These are phyloP conservation scores for Neospermospora avenae DNA, from an alignment of 2,329 filamentous ascomycete species.

Conservation along the genomic window DNA sequence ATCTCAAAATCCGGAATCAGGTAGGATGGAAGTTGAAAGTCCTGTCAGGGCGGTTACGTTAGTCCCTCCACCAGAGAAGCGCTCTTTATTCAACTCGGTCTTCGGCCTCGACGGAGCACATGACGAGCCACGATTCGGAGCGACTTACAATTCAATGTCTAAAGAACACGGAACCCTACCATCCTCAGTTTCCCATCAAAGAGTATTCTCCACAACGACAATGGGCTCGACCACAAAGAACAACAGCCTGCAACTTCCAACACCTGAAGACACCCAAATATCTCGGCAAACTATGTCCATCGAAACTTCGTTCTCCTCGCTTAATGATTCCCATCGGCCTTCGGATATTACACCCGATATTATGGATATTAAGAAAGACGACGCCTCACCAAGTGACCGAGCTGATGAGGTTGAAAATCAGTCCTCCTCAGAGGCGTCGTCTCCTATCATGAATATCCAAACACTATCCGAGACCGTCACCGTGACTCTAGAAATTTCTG, in stretches of 20 bases:
- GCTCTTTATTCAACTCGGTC: constrained; percentile 6
- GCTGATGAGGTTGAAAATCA: background rate
- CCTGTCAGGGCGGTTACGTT: background rate
- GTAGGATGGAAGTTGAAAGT: background rate
- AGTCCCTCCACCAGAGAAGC: background rate
- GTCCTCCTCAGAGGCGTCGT: background rate
- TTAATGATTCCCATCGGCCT: background rate
- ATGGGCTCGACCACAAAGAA: background rate
- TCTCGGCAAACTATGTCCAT: constrained; percentile 13
- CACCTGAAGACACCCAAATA: constrained; percentile 29
- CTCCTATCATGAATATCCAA: background rate
- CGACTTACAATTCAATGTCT: constrained; percentile 12
- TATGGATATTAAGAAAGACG: background rate
- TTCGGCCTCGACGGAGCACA: constrained; percentile 25
- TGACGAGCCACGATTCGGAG: constrained; percentile 15
- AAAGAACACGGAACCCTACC: background rate
- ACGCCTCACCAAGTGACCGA: background rate
- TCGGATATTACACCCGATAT: background rate
- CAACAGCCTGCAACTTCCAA: constrained; percentile 25
- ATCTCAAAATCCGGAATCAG: background rate
- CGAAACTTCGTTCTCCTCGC: constrained; percentile 16
- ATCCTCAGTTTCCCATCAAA: background rate
- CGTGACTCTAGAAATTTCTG: background rate
- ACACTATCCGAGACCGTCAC: background rate
- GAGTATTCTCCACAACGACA: background rate